A percentile compares a stretch with the other conserved stretches of the same genome.
Evolutionary conservation across 163 green algal species (phyloP).

Genomic region (Trebouxiophyceae sp.): DNA sequence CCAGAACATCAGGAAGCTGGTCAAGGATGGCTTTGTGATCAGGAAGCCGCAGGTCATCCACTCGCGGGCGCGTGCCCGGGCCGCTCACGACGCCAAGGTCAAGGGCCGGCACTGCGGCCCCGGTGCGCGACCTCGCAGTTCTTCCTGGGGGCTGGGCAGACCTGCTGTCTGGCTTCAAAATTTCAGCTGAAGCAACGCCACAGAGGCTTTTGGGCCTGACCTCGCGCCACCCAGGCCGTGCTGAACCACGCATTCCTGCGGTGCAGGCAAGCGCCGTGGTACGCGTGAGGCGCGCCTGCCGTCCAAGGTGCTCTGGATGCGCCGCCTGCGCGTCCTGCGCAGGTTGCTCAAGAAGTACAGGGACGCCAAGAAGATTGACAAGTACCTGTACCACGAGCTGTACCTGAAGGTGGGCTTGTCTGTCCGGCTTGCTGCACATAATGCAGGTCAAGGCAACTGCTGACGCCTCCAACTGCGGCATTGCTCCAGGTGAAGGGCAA

Average conservation of each 20-base stretch:
- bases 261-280: constrained; percentile 89
- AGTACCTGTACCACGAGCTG: constrained; percentile 98
- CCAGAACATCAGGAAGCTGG: constrained; percentile 98
- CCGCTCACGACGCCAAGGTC: constrained; percentile 84
- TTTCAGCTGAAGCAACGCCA: no score
- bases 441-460: no score
- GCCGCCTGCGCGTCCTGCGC: constrained; percentile 93
- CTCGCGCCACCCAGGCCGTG: no score
- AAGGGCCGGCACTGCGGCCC: constrained; percentile 98
- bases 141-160: no score
- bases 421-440: no score
- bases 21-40: constrained; percentile 99
- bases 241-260: no score
- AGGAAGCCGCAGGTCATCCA: constrained; percentile 95
- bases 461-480: no score
- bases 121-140: constrained; percentile 72
- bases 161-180: no score
- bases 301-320: constrained; percentile 98
- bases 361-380: constrained; percentile 99
- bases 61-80: constrained; percentile 81
- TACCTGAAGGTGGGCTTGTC: constrained; percentile 82
- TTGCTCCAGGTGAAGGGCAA: constrained; percentile 99
- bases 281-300: constrained; percentile 97
- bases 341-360: constrained; percentile 97
- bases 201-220: no score